These are phyloP conservation scores for Aechmea fasciata DNA, from an alignment of 176 grass and related monocot genomes.

Conservation along the genomic window DNA sequence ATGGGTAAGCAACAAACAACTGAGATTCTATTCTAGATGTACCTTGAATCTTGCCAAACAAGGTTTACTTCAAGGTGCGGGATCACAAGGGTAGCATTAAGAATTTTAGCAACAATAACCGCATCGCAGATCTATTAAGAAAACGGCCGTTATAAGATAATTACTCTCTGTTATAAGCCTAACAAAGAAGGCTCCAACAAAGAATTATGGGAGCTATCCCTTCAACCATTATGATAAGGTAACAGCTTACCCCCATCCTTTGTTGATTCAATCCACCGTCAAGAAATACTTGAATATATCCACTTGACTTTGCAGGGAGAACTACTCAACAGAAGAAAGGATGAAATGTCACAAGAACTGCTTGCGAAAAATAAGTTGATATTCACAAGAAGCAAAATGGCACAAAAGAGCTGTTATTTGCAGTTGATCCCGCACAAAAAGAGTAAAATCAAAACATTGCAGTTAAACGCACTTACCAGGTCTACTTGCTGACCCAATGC, in stretches of 20 bases:
- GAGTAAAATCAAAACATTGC: not conserved
- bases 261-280: conserved; percentile 96
- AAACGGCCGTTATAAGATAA: conserved; percentile 1
- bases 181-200: not conserved
- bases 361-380: conserved; percentile 13
- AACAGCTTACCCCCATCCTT: conserved; percentile 74
- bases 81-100: conserved; percentile 88
- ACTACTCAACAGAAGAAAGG: conserved; percentile 21
- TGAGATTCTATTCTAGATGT: conserved; percentile 10
- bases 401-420: no score
- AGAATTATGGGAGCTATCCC: not conserved
- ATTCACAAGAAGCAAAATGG: not conserved
- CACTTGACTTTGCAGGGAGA: conserved; percentile 38
- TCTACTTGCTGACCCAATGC: conserved; percentile 30
- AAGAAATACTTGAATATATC: conserved; percentile 96
- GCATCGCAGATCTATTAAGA: conserved; percentile 88
- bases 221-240: not conserved
- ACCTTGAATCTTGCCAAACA: conserved; percentile 96
- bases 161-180: not conserved
- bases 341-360: not conserved
- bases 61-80: conserved; percentile 94
- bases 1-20: not conserved
- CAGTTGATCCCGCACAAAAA: conserved; percentile 1
- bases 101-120: conserved; percentile 85
- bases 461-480: conserved; percentile 37